A percentile compares a stretch with the other conserved stretches of the same genome.
Conservation (phyloP, 1,284 basidiomycete genomes). For the Albatrellus sp. region DNA sequence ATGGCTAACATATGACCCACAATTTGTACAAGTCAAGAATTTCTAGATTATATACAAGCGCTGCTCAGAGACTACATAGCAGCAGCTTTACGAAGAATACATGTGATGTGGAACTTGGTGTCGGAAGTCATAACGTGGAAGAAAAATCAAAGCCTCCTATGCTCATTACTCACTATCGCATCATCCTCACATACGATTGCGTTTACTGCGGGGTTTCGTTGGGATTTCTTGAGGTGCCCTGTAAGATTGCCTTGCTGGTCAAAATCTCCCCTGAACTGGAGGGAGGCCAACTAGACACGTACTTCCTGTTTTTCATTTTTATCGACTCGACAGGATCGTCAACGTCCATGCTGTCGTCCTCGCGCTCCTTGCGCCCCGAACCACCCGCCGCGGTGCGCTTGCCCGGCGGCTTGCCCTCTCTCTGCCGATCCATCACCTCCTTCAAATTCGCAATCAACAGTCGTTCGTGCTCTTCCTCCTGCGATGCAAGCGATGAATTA, state of each 20-base stretch:
- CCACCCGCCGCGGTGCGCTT: constrained; percentile 13
- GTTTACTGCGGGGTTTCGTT: constrained; percentile 7
- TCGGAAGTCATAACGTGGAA: too few species aligned
- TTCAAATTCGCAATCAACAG: constrained; percentile 32
- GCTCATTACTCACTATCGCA: background rate
- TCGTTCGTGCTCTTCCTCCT: constrained; percentile 34
- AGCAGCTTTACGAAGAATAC: too few species aligned
- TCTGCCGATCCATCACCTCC: constrained; percentile 41
- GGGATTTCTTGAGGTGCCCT: constrained; percentile 10
- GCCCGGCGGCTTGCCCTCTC: constrained; percentile 11
- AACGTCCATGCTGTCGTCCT: constrained; percentile 36
- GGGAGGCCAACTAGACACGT: constrained; percentile 13
- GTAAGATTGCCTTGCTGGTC: background rate
- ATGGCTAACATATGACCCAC: too few species aligned
- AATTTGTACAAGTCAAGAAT: too few species aligned
- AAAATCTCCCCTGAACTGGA: too few species aligned
- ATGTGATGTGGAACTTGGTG: too few species aligned
- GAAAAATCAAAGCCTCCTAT: too few species aligned
- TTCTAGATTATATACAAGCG: too few species aligned
- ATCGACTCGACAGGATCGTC: constrained; percentile 27
- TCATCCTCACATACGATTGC: constrained; percentile 9
- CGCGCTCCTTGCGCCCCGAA: constrained; percentile 21
- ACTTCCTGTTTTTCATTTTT: constrained; percentile 44
- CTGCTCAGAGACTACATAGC: too few species aligned
- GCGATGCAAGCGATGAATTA: constrained; percentile 21